Conservation (phyloP, 2,329 filamentous ascomycete species). For the Cladorrhinum sp. region DNA sequence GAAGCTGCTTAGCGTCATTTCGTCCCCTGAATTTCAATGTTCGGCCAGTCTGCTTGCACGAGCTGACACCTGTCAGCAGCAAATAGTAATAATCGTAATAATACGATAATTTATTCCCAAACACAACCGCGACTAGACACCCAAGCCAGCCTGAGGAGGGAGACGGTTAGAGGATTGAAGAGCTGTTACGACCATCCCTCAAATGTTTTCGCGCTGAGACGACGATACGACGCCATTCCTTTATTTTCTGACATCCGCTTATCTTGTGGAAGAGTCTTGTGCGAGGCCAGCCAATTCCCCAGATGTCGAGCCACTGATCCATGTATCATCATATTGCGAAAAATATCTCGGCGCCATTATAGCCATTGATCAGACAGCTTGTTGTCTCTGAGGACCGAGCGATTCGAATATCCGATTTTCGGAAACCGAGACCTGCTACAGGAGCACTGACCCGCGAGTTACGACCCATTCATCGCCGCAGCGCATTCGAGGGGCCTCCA, state of each 20-base stretch:
- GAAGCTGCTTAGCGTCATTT: conserved; percentile 7
- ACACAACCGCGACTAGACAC: conserved; percentile 1
- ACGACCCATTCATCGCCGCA: not conserved
- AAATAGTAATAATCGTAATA: not conserved
- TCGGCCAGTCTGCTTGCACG: conserved; percentile 1
- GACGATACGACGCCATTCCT: not conserved
- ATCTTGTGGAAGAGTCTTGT: conserved; percentile 2
- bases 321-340: conserved; percentile 15
- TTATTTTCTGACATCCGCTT: not conserved
- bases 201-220: conserved; percentile 8
- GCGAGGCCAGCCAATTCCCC: conserved; percentile 14
- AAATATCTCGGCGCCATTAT: conserved; percentile 4
- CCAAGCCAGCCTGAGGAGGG: conserved; percentile 1
- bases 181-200: not conserved
- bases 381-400: not conserved
- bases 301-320: conserved; percentile 14
- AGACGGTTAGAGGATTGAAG: conserved; percentile 8
- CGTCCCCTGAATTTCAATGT: conserved; percentile 9
- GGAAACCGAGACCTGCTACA: not conserved
- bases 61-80: conserved; percentile 10
- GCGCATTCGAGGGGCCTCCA: conserved; percentile 6
- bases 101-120: conserved; percentile 2
- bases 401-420: not conserved
- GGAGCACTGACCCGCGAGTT: not conserved
- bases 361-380: not conserved